A percentile compares a stretch with the other conserved stretches of the same genome.
These are phyloP conservation scores for Moricandia arvensis DNA, from an alignment of 345 rosid species.

Conservation along the genomic window DNA sequence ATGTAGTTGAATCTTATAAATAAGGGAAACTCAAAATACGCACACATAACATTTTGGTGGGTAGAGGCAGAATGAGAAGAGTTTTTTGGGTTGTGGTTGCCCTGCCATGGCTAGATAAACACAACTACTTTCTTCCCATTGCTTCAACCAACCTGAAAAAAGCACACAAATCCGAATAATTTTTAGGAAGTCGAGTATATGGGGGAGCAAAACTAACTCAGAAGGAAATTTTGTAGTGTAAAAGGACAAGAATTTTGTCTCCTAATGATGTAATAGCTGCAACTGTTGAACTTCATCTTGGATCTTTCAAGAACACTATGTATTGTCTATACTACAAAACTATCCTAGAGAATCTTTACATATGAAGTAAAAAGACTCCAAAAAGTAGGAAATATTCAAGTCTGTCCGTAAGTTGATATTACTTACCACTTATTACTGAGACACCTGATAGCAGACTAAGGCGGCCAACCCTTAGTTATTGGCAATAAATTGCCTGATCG, in stretches of 20 bases:
- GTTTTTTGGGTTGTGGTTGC: conserved; percentile 2
- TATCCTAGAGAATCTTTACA: background rate
- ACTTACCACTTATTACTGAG: conserved; percentile 50
- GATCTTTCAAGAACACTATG: background rate
- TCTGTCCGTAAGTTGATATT: background rate
- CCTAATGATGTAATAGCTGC: background rate
- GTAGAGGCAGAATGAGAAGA: conserved; percentile 7
- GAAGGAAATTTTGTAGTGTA: background rate
- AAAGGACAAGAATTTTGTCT: background rate
- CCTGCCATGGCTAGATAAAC: conserved; percentile 29
- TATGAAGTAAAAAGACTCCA: background rate
- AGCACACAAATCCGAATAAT: background rate
- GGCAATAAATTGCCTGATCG: conserved; percentile 91
- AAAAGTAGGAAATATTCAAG: conserved; percentile 14
- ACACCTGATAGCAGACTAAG: conserved; percentile 30
- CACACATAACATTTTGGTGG: conserved; percentile 9
- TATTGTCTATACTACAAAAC: background rate
- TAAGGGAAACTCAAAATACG: conserved; percentile 11
- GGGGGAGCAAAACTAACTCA: background rate
- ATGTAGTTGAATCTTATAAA: background rate
- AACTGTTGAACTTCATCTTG: background rate
- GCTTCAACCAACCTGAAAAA: conserved; percentile 33
- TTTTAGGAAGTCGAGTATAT: background rate
- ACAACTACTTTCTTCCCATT: conserved; percentile 11
- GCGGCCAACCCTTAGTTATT: conserved; percentile 38